phyloP scores from a whole-genome alignment of 768 basidiomycete genomes.

The Termitomyces titanicus region DNA sequence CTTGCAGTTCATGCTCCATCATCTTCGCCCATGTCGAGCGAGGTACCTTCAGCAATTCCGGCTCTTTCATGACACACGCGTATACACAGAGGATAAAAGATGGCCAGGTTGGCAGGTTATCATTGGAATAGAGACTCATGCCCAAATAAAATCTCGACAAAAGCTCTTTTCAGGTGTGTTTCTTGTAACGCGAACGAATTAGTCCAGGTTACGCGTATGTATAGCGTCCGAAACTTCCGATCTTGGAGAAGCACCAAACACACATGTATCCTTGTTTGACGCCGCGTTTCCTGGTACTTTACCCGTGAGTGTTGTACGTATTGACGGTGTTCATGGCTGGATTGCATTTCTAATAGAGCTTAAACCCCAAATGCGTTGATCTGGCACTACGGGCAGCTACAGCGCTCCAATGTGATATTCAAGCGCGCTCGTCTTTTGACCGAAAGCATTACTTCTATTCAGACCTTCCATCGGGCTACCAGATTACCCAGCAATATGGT shows the following conservation, averaged over 20 bases:
- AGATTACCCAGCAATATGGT: slow-evolving; percentile 97
- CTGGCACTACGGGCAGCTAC: slow-evolving; percentile 79
- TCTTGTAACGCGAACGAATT: neutral
- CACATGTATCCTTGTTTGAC: slow-evolving; percentile 72
- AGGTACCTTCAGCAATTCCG: slow-evolving; percentile 15
- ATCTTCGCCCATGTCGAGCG: slow-evolving; percentile 17
- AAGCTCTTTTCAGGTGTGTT: slow-evolving; percentile 80
- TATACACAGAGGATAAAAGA: slow-evolving; percentile 35
- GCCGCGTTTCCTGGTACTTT: slow-evolving; percentile 92
- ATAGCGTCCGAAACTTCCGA: slow-evolving; percentile 39
- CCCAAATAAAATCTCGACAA: slow-evolving; percentile 81
- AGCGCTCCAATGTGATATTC: slow-evolving; percentile 67
- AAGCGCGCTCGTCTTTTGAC: slow-evolving; percentile 79
- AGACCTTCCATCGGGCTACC: slow-evolving; percentile 91
- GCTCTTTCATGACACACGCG: slow-evolving; percentile 30
- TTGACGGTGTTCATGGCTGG: neutral
- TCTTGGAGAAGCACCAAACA: slow-evolving; percentile 59
- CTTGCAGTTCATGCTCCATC: slow-evolving; percentile 18
- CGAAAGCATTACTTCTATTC: slow-evolving; percentile 98
- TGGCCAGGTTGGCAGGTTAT: slow-evolving; percentile 91
- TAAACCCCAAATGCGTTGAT: slow-evolving; percentile 71
- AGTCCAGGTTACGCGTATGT: neutral
- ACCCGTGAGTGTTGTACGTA: slow-evolving; percentile 53
- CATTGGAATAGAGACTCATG: slow-evolving; percentile 94
- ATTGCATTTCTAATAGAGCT: slow-evolving; percentile 29